Conservation (phyloP, 2,329 filamentous ascomycete genomes). For the Arthroderma sp. region DNA sequence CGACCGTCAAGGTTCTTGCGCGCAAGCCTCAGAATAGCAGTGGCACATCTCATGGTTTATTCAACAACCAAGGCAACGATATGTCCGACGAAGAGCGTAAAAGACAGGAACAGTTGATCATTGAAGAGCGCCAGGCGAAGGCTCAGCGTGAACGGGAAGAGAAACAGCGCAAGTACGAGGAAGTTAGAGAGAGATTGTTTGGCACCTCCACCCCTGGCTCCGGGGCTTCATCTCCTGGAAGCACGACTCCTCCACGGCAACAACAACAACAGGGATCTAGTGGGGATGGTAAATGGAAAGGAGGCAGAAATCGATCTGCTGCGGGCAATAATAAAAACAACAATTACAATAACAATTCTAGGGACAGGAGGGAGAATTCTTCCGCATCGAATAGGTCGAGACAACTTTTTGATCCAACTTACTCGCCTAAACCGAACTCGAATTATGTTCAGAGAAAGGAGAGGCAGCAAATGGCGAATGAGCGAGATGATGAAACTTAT, state of each 20-base stretch:
- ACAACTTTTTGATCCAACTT: conserved; percentile 68
- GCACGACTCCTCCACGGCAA: conserved; percentile 45
- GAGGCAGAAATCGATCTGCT: conserved; percentile 20
- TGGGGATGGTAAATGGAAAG: conserved; percentile 33
- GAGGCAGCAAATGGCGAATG: conserved; percentile 13
- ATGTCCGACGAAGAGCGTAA: conserved; percentile 13
- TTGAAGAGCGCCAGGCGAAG: conserved; percentile 64
- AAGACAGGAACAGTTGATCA: conserved; percentile 44
- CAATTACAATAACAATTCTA: conserved; percentile 24
- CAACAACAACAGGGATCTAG: conserved; percentile 20
- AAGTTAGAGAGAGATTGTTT: conserved; percentile 77
- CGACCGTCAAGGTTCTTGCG: conserved; percentile 69
- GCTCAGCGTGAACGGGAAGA: conserved; percentile 72
- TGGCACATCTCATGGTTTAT: conserved; percentile 29
- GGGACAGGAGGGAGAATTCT: conserved; percentile 32
- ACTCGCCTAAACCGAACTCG: conserved; percentile 50
- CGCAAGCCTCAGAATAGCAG: conserved; percentile 53
- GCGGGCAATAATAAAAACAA: conserved; percentile 15
- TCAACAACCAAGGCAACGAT: conserved; percentile 14
- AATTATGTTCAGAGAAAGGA: conserved; percentile 33
- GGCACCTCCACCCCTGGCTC: conserved; percentile 39
- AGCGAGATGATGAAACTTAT: neutral
- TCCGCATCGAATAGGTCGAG: conserved; percentile 26
- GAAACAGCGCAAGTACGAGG: conserved; percentile 81
- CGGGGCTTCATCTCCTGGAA: conserved; percentile 47